Base-by-base conservation (phyloP, 768 basidiomycete species). In the Russula emetica region DNA sequence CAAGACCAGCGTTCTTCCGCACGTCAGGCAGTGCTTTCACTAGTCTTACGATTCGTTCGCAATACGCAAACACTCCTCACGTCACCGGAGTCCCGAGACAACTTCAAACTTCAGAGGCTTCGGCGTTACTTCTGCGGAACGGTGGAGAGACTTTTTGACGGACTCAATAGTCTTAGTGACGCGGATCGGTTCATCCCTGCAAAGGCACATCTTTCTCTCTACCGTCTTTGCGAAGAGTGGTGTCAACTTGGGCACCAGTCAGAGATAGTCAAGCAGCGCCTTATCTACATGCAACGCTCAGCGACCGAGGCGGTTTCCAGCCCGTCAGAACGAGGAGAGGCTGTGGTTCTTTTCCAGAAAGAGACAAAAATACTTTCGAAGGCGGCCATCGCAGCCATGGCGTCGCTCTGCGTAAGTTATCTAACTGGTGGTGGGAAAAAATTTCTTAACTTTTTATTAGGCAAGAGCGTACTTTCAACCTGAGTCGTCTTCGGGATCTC, bases 91-190 rank as follows among this genome's bases (percentile, higher is more conserved):
- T 82, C 85, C 69, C 83, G 88, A 30, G 88, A 92, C 55, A 88
- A 88, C 65, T 85, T 83, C 69, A 83, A 89, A 1, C 74, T 94
- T 30, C 91, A 95, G 66, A 83, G 86, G 9, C 78, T 96, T 34
- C 86, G 94, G 32, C 85, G 92, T 28, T 95, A 92, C 72, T 97
- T 96, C 73, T 97, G 94, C 70, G 89, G 92, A 22, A 85, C 88
- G 0, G 84, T 97, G 4, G 92, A 94, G 73, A 85, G 88, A 55
- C 80, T 97, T 11, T 93, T 94, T 64, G 88, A 92, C 67, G 88
- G 83, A 16, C 75, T 90, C 34, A 81, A 85, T 3, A 79, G 79
- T 38, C 77, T 92, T 32, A 85, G 86, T 55, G 86, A 89, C 63
- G 84, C 85, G 0, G 92, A 94, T 57, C 80, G 86, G 5, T 91